phyloP scores from a whole-genome alignment of 129 eudicot genomes.

The Artemisia argyi region DNA sequence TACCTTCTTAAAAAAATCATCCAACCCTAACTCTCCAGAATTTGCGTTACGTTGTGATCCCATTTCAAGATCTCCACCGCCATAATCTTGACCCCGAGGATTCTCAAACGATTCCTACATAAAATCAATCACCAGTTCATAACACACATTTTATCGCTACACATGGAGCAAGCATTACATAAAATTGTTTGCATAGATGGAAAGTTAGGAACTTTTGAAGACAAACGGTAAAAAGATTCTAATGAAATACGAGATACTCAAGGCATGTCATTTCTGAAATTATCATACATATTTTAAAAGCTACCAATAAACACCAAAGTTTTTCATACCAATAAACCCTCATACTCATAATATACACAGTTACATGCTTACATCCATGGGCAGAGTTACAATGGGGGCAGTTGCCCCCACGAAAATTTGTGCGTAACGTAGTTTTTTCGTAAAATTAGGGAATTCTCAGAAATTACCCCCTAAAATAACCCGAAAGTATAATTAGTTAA shows the following conservation, averaged over 20 bases:
- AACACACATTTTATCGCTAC: not conserved
- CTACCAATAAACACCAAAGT: not conserved
- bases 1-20: slow-evolving; percentile 84
- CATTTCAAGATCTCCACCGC: slow-evolving; percentile 83
- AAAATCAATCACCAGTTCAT: slow-evolving; percentile 17
- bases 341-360: no score
- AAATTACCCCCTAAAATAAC: no score
- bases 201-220: not conserved
- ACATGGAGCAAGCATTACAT: not conserved
- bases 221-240: not conserved
- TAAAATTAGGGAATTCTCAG: no score
- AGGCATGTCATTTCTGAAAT: not conserved
- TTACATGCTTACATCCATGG: no score
- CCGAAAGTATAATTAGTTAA: no score
- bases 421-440: no score
- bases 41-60: slow-evolving; percentile 56
- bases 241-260: not conserved
- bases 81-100: slow-evolving; percentile 58
- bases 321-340: not conserved
- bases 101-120: slow-evolving; percentile 78
- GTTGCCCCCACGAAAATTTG: no score
- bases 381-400: no score
- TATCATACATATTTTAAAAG: not conserved
- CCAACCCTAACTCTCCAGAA: slow-evolving; percentile 83
- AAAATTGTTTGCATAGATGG: no score